phyloP scores from a whole-genome alignment of 2,329 filamentous ascomycete genomes.

The Leptodontidium sp. region DNA sequence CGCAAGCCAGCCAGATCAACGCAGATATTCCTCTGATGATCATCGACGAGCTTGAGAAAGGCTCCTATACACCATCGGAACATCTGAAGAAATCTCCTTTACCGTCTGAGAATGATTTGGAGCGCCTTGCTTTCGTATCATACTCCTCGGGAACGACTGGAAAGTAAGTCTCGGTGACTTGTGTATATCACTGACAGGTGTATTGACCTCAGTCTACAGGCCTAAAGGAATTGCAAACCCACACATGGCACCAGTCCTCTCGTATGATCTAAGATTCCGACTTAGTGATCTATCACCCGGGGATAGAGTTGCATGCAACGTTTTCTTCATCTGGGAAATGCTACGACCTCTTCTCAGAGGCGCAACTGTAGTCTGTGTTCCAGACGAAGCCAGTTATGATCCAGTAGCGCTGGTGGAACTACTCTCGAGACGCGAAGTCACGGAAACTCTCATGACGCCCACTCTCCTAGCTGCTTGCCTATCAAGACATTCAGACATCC shows the following conservation, averaged over 20 bases:
- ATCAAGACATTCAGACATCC: conserved; percentile 72
- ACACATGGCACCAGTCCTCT: conserved; percentile 75
- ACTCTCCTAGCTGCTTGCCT: conserved; percentile 80
- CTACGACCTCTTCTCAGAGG: conserved; percentile 78
- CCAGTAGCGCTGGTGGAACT: conserved; percentile 77
- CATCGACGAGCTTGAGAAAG: conserved; percentile 60
- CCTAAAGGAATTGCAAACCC: conserved; percentile 88
- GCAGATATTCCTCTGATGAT: conserved; percentile 68
- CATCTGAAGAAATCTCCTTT: conserved; percentile 55
- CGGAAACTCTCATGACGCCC: conserved; percentile 85
- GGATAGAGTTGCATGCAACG: conserved; percentile 85
- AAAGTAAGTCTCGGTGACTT: conserved; percentile 39
- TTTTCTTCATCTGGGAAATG: conserved; percentile 89
- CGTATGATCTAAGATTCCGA: conserved; percentile 76
- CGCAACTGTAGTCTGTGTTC: conserved; percentile 77
- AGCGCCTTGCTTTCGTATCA: conserved; percentile 80
- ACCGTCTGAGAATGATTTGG: conserved; percentile 72
- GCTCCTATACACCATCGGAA: conserved; percentile 25
- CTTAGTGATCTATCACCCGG: conserved; percentile 74
- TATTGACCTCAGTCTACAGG: background rate
- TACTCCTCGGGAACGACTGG: conserved; percentile 90
- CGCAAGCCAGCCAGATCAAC: conserved; percentile 72
- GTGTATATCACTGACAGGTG: background rate
- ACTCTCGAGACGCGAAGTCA: conserved; percentile 70
- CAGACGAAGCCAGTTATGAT: conserved; percentile 81